phyloP scores from a whole-genome alignment of 495 filamentous ascomycete species.

The Alectoria sarmentosa region DNA sequence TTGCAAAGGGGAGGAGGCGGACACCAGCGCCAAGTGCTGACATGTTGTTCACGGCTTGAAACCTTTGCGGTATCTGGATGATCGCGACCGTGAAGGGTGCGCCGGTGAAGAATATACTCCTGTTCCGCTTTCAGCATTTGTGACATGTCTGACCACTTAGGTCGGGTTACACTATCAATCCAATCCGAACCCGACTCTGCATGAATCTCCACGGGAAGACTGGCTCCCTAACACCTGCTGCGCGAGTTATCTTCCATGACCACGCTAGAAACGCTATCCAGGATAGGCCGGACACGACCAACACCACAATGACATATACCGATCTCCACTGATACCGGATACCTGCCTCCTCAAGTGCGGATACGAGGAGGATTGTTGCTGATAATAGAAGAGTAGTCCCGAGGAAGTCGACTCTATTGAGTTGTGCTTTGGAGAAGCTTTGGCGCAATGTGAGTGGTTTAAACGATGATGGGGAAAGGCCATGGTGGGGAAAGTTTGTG shows the following conservation, averaged over 20 bases:
- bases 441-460: background rate
- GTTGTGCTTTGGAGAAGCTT: no score
- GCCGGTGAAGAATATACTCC: constrained; percentile 34
- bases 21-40: constrained; percentile 35
- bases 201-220: constrained; percentile 27
- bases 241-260: constrained; percentile 24
- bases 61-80: constrained; percentile 48
- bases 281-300: constrained; percentile 25
- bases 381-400: constrained; percentile 42
- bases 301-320: constrained; percentile 33
- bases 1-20: constrained; percentile 1
- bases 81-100: constrained; percentile 46
- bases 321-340: constrained; percentile 33
- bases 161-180: constrained; percentile 18
- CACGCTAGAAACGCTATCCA: constrained; percentile 29
- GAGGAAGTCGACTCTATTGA: constrained; percentile 37
- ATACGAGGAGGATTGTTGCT: constrained; percentile 46
- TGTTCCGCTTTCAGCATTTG: background rate
- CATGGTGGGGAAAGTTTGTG: background rate
- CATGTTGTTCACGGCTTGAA: constrained; percentile 46
- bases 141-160: no score
- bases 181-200: constrained; percentile 19
- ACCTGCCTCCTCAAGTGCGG: constrained; percentile 45
- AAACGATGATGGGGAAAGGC: background rate
- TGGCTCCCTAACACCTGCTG: constrained; percentile 15